phyloP scores from a whole-genome alignment of 2,329 filamentous ascomycete species.

The Fusarium vanettenii region DNA sequence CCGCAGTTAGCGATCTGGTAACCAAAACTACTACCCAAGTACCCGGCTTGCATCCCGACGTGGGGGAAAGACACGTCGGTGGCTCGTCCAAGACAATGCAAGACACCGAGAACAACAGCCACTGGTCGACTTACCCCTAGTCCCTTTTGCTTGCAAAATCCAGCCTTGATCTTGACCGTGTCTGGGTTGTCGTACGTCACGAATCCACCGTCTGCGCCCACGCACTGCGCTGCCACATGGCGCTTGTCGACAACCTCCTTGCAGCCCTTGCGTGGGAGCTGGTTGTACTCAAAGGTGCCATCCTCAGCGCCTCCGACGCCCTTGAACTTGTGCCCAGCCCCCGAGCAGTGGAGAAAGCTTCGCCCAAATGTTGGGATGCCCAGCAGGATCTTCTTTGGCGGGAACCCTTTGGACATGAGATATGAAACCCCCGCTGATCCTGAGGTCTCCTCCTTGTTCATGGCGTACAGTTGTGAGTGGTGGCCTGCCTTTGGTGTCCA shows the following conservation, averaged over 20 bases:
- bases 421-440: constrained; percentile 75
- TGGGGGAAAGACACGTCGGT: constrained; percentile 19
- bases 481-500: constrained; percentile 78
- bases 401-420: constrained; percentile 73
- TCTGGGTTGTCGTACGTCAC: constrained; percentile 83
- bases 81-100: constrained; percentile 25
- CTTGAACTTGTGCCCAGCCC: constrained; percentile 71
- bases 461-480: constrained; percentile 79
- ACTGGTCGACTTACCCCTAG: constrained; percentile 66
- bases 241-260: constrained; percentile 76
- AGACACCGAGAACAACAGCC: constrained; percentile 16
- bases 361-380: constrained; percentile 82
- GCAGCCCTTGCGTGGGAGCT: constrained; percentile 71
- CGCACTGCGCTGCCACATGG: constrained; percentile 76
- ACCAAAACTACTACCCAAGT: not conserved
- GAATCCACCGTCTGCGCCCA: constrained; percentile 80
- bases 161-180: constrained; percentile 80
- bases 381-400: constrained; percentile 77
- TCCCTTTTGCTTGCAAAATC: constrained; percentile 76
- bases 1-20: constrained; percentile 30
- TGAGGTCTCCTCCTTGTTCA: constrained; percentile 70
- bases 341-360: constrained; percentile 75
- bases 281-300: constrained; percentile 79
- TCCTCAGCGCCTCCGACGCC: constrained; percentile 68
- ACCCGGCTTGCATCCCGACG: constrained; percentile 9